Evolutionary conservation across 805 yeast genomes (phyloP).

Genomic region (Kodamaea sagamina): DNA sequence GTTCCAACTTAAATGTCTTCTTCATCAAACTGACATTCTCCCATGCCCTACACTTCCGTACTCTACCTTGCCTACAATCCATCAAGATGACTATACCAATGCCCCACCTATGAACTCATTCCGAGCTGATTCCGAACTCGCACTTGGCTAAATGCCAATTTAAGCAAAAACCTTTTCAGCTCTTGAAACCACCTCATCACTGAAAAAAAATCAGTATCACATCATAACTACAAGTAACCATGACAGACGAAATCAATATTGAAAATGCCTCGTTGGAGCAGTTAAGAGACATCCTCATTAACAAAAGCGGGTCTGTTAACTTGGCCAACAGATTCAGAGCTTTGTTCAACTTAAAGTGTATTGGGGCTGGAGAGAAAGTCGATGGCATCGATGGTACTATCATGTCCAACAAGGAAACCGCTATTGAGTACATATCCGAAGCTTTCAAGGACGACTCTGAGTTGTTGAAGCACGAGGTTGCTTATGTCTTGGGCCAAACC

Average conservation of each 20-base stretch:
- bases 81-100: too few relatives aligned
- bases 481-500: slow-evolving; percentile 96
- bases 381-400: slow-evolving; percentile 13
- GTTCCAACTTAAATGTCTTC: too few relatives aligned
- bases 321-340: slow-evolving; percentile 93
- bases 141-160: too few relatives aligned
- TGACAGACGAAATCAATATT: slow-evolving; percentile 39
- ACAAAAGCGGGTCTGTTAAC: slow-evolving; percentile 66
- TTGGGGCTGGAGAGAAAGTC: slow-evolving; percentile 62
- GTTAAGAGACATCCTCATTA: slow-evolving; percentile 68
- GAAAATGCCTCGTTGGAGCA: slow-evolving; percentile 56
- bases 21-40: too few relatives aligned
- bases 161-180: too few relatives aligned
- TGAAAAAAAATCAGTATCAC: slow-evolving; percentile 4
- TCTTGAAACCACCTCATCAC: slow-evolving; percentile 8
- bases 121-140: too few relatives aligned
- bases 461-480: slow-evolving; percentile 94
- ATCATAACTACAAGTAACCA: slow-evolving; percentile 12
- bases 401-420: slow-evolving; percentile 49
- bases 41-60: too few relatives aligned
- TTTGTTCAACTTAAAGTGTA: slow-evolving; percentile 81
- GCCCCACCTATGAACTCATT: too few relatives aligned
- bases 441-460: slow-evolving; percentile 83
- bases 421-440: slow-evolving; percentile 81
- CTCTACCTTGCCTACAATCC: too few relatives aligned